Percentiles rank a stretch among this genome's conserved stretches.
These are phyloP conservation scores for Coffea humblotiana DNA, from an alignment of 305 asterid genomes.

Conservation along the genomic window DNA sequence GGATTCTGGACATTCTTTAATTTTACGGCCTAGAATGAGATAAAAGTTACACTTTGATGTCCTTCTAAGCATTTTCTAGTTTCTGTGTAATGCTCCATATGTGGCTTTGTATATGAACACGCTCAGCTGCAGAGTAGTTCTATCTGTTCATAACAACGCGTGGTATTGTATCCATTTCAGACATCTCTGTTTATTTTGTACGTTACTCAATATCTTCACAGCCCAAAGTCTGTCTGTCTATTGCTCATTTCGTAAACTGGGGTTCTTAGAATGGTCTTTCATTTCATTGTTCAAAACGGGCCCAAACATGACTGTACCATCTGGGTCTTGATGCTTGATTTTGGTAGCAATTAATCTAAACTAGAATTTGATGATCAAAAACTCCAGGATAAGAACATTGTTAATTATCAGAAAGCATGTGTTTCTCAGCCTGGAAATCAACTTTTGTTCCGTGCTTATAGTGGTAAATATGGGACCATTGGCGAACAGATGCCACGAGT, in stretches of 20 bases:
- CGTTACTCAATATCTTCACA: too few relatives aligned
- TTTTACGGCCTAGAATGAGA: not conserved
- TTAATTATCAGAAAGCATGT: not conserved
- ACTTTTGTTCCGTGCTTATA: constrained; percentile 5
- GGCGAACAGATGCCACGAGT: constrained; percentile 21
- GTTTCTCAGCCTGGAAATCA: not conserved
- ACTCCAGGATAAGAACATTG: constrained; percentile 1
- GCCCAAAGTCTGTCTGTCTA: too few relatives aligned
- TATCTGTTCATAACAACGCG: not conserved
- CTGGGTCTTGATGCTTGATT: not conserved
- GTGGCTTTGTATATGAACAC: not conserved
- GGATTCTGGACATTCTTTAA: constrained; percentile 9
- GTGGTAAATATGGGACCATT: constrained; percentile 23
- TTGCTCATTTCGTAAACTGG: too few relatives aligned
- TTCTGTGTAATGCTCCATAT: not conserved
- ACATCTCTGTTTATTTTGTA: not conserved
- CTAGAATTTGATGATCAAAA: not conserved
- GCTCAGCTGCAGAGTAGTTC: not conserved
- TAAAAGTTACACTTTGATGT: not conserved
- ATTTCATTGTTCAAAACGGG: not conserved
- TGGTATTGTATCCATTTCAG: not conserved
- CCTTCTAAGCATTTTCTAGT: not conserved
- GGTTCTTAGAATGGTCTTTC: not conserved
- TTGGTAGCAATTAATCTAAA: not conserved
- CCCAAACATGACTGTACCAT: not conserved